These are phyloP conservation scores for Entamoeba moshkovskii DNA, from an alignment of 208 protist genomes.

Conservation along the genomic window DNA sequence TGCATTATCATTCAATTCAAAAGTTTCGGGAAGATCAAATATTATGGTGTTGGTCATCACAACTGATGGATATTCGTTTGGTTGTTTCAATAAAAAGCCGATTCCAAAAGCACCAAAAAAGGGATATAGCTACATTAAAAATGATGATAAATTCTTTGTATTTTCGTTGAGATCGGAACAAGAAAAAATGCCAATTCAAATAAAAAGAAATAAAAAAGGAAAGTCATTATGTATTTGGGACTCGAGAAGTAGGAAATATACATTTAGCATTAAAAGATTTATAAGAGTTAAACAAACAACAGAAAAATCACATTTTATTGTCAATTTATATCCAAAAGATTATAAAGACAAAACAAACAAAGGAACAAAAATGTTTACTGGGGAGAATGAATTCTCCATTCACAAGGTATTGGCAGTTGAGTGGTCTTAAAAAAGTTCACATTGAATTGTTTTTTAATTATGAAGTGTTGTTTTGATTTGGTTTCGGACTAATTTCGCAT, in stretches of 20 bases:
- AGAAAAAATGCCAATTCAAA: neutral
- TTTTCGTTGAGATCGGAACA: neutral
- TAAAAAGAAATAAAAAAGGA: neutral
- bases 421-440: neutral
- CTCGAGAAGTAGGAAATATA: neutral
- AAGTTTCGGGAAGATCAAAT: neutral
- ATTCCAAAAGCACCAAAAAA: neutral
- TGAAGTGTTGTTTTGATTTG: no score
- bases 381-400: neutral
- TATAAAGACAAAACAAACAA: neutral
- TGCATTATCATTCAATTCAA: neutral
- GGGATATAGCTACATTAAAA: neutral
- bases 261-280: neutral
- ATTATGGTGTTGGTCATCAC: neutral
- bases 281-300: neutral
- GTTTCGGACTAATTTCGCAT: no score
- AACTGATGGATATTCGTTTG: neutral
- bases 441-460: no score
- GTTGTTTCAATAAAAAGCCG: neutral
- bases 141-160: neutral
- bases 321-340: neutral
- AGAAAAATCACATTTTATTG: neutral
- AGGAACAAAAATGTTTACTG: neutral
- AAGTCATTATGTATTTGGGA: neutral
- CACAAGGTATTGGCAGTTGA: neutral